These are phyloP conservation scores for Anisodus acutangulus DNA, from an alignment of 257 asterid genomes.

Conservation along the genomic window DNA sequence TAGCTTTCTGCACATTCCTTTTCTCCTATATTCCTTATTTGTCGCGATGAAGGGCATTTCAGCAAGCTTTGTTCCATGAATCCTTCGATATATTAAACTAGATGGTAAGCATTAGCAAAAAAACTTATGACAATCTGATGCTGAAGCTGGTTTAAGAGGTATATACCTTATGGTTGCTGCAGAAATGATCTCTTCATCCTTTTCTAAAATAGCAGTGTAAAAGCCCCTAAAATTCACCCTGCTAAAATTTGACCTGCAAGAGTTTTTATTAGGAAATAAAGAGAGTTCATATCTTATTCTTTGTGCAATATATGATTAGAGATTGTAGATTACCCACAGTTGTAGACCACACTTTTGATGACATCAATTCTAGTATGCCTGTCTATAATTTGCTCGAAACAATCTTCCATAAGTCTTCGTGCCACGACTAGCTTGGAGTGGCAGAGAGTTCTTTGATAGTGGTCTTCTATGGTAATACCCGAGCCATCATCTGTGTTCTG, in stretches of 20 bases:
- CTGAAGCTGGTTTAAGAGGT: not conserved
- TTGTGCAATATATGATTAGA: conserved; percentile 18
- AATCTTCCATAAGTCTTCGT: conserved; percentile 54
- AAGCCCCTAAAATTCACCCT: conserved; percentile 52
- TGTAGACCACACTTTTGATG: conserved; percentile 55
- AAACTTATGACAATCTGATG: too few relatives aligned
- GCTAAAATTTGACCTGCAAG: conserved; percentile 55
- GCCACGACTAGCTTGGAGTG: conserved; percentile 68
- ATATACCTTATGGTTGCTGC: conserved; percentile 62
- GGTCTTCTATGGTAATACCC: conserved; percentile 38
- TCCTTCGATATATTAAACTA: conserved; percentile 36
- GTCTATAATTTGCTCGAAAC: conserved; percentile 56
- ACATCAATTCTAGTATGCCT: conserved; percentile 49
- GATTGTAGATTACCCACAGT: conserved; percentile 47
- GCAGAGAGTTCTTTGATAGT: conserved; percentile 45
- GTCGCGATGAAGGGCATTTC: conserved; percentile 78
- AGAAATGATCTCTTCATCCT: conserved; percentile 59
- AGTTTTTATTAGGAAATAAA: conserved; percentile 16
- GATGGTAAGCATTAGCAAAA: not conserved
- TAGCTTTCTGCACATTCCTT: conserved; percentile 62
- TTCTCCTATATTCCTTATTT: conserved; percentile 43
- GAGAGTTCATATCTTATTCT: not conserved
- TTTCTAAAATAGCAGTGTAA: conserved; percentile 63
- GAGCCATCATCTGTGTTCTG: conserved; percentile 42
- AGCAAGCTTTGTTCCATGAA: conserved; percentile 60